Percentiles rank a stretch among this genome's conserved stretches.
phyloP scores from a whole-genome alignment of 106 monocot species.

The Phalaenopsis aphrodite region DNA sequence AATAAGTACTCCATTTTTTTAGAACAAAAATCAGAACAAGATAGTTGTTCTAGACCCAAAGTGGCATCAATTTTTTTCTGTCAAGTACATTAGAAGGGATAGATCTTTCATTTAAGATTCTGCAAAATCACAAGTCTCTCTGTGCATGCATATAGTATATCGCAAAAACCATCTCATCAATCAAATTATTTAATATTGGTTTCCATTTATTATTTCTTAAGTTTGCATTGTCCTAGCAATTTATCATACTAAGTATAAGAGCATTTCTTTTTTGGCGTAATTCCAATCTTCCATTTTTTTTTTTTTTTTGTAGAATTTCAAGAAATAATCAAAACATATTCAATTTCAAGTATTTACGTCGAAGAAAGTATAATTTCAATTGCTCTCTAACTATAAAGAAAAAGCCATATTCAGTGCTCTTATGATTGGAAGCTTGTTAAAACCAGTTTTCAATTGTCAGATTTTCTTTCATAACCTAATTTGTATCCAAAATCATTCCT shows the following conservation, averaged over 20 bases:
- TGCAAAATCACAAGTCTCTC: neutral
- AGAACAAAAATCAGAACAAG: neutral
- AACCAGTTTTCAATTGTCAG: neutral
- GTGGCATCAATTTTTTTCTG: neutral
- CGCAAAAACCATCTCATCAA: neutral
- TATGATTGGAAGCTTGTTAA: neutral
- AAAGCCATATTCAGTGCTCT: neutral
- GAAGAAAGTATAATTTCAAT: neutral
- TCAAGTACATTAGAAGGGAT: neutral
- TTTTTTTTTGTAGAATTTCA: neutral
- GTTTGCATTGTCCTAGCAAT: neutral
- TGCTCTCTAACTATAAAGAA: neutral
- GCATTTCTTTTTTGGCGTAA: neutral
- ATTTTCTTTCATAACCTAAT: neutral
- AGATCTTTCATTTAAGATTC: neutral
- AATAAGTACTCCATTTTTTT: neutral
- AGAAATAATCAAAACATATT: neutral
- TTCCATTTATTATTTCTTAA: neutral
- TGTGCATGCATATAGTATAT: neutral
- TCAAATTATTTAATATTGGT: neutral
- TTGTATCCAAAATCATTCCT: neutral
- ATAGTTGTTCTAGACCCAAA: neutral
- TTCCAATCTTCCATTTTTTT: neutral
- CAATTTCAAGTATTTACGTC: neutral
- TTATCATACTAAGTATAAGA: neutral